A percentile compares a stretch with the other conserved stretches of the same genome.
Evolutionary conservation across 2,329 filamentous ascomycete species (phyloP).

Genomic region (Neonectria magnoliae): DNA sequence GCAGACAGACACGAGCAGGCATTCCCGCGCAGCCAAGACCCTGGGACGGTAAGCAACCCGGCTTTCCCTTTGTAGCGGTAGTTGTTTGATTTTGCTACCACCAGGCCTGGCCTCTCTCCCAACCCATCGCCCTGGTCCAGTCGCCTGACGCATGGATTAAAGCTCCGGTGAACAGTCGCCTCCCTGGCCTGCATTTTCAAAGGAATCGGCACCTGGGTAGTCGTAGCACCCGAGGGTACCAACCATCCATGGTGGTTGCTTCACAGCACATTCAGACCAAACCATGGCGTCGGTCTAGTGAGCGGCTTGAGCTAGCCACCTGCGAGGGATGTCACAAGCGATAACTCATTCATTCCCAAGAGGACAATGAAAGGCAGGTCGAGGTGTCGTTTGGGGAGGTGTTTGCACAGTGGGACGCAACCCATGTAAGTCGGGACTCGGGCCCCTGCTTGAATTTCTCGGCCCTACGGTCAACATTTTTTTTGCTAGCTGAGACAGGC

Average conservation of each 20-base stretch:
- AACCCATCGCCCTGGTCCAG: neutral
- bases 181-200: neutral
- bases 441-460: too few species aligned
- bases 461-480: too few species aligned
- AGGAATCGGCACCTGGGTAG: too few species aligned
- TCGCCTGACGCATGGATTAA: neutral
- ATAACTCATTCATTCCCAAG: too few species aligned
- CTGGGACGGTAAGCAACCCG: neutral
- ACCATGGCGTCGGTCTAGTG: neutral
- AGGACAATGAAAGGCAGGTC: too few species aligned
- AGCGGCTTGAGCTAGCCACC: neutral
- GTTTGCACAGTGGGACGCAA: too few species aligned
- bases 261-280: neutral
- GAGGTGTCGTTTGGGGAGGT: neutral
- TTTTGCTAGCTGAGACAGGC: neutral
- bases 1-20: neutral
- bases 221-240: too few species aligned
- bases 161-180: neutral
- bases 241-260: too few species aligned
- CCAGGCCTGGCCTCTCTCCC: neutral
- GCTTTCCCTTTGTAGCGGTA: neutral
- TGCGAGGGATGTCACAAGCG: neutral
- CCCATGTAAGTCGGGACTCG: too few species aligned
- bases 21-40: neutral
- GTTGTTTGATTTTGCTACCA: neutral